Percentiles rank a stretch among this genome's conserved stretches.
Conservation (phyloP, 768 basidiomycete species). For the Rhodotorula babjevae region DNA sequence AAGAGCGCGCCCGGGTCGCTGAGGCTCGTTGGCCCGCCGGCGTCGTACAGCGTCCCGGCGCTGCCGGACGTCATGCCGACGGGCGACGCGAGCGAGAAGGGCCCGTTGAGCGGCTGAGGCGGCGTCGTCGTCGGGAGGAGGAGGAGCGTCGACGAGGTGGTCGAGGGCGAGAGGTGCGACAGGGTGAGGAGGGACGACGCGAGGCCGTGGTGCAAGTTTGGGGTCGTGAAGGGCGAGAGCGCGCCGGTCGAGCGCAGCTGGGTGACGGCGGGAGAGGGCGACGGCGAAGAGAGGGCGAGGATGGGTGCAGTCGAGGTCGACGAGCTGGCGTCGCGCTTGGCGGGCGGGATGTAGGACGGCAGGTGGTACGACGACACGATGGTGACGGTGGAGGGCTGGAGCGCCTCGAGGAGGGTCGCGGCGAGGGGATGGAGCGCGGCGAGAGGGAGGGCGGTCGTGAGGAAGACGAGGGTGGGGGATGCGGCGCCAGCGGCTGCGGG, state of each 20-base stretch:
- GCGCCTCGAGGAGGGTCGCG: conserved; percentile 10
- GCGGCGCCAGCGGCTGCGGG: background rate
- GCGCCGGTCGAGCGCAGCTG: background rate
- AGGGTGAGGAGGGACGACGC: conserved; percentile 21
- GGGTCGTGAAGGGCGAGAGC: conserved; percentile 19
- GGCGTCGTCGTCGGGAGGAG: conserved; percentile 29
- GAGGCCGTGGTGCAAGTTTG: conserved; percentile 37
- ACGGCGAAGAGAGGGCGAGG: conserved; percentile 20
- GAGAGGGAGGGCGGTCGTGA: conserved; percentile 26
- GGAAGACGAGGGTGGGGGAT: conserved; percentile 26
- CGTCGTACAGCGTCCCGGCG: conserved; percentile 13
- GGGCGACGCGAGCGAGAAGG: conserved; percentile 23
- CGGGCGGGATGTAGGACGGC: conserved; percentile 22
- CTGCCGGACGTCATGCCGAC: background rate
- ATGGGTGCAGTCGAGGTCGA: conserved; percentile 12
- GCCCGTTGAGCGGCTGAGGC: conserved; percentile 33
- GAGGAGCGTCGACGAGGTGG: conserved; percentile 13
- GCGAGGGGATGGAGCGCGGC: conserved; percentile 24
- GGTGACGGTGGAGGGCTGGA: background rate
- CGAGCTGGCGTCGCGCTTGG: background rate
- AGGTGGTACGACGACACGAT: conserved; percentile 34
- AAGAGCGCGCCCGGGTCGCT: conserved; percentile 19
- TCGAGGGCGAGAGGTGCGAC: conserved; percentile 10
- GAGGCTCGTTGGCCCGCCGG: conserved; percentile 17
- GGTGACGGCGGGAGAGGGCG: conserved; percentile 6